These are phyloP conservation scores for Effrenium voratum DNA, from an alignment of 73 alveolate species.

Conservation along the genomic window DNA sequence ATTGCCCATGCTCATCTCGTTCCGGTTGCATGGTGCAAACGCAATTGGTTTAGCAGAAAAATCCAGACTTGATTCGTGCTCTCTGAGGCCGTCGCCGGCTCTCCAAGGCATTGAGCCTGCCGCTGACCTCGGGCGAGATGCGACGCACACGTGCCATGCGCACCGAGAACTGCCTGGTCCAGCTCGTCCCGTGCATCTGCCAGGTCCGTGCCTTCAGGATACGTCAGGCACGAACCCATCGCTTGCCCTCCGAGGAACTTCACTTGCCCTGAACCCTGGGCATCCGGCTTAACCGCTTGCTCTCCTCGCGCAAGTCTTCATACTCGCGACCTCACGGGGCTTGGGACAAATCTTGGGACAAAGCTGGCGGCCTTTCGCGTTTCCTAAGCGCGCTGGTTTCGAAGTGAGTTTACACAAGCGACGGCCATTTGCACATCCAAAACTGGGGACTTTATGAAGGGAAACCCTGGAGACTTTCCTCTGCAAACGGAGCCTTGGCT, in stretches of 20 bases:
- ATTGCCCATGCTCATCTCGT: no score
- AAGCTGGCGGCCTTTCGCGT: no score
- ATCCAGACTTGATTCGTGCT: no score
- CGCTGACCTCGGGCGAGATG: slow-evolving; percentile 48
- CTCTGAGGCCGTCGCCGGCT: slow-evolving; percentile 19
- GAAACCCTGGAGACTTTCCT: no score
- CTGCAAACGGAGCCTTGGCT: no score
- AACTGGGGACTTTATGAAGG: no score
- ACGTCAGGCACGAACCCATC: neutral
- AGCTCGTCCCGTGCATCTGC: slow-evolving; percentile 77
- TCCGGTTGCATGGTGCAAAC: no score
- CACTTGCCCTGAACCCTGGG: neutral
- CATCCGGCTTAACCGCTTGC: slow-evolving; percentile 57
- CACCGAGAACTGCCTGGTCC: slow-evolving; percentile 37
- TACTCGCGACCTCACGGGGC: slow-evolving; percentile 81
- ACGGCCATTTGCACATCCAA: no score
- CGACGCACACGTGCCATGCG: neutral
- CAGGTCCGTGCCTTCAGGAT: slow-evolving; percentile 73
- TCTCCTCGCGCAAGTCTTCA: slow-evolving; percentile 90
- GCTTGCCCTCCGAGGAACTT: neutral
- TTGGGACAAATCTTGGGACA: neutral
- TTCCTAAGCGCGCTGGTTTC: no score
- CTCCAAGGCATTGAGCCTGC: slow-evolving; percentile 82
- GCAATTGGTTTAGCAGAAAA: no score
- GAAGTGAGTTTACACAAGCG: no score